These are phyloP conservation scores for Cladosporium sp. DNA, from an alignment of 2,329 filamentous ascomycete species.

Conservation along the genomic window DNA sequence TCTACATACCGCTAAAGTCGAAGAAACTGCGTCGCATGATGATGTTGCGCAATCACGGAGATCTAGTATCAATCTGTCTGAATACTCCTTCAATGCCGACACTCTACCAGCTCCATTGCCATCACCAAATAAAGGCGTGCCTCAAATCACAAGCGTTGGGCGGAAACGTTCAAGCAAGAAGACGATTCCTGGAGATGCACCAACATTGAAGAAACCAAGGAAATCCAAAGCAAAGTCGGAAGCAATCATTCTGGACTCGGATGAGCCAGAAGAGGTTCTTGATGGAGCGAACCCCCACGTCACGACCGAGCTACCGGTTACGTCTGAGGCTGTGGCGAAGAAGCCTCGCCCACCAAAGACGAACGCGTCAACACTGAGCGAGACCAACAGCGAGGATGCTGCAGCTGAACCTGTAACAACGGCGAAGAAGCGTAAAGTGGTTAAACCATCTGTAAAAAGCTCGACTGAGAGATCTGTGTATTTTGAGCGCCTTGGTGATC, in stretches of 20 bases:
- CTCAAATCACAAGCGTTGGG: slow-evolving; percentile 2
- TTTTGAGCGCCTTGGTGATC: not conserved
- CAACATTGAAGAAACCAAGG: slow-evolving; percentile 16
- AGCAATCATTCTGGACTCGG: slow-evolving; percentile 26
- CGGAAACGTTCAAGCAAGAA: slow-evolving; percentile 13
- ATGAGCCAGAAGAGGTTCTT: slow-evolving; percentile 18
- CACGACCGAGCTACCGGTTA: too few relatives aligned
- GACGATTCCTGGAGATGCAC: not conserved
- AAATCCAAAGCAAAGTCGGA: slow-evolving; percentile 24
- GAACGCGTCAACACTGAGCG: slow-evolving; percentile 12
- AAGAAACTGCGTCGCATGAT: not conserved
- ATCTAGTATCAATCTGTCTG: slow-evolving; percentile 19
- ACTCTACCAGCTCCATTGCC: not conserved
- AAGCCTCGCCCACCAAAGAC: slow-evolving; percentile 2
- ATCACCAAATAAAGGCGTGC: slow-evolving; percentile 7
- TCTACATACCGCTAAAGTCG: not conserved
- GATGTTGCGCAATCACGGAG: slow-evolving; percentile 2
- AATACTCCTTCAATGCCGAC: slow-evolving; percentile 15
- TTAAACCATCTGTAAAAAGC: not conserved
- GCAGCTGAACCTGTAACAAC: not conserved
- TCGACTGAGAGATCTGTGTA: slow-evolving; percentile 11
- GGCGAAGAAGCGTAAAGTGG: not conserved
- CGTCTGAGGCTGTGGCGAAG: not conserved
- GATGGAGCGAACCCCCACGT: slow-evolving; percentile 7
- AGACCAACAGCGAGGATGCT: slow-evolving; percentile 12